These are phyloP conservation scores for Fusarium floridanum DNA, from an alignment of 2,329 filamentous ascomycete genomes.

Conservation along the genomic window DNA sequence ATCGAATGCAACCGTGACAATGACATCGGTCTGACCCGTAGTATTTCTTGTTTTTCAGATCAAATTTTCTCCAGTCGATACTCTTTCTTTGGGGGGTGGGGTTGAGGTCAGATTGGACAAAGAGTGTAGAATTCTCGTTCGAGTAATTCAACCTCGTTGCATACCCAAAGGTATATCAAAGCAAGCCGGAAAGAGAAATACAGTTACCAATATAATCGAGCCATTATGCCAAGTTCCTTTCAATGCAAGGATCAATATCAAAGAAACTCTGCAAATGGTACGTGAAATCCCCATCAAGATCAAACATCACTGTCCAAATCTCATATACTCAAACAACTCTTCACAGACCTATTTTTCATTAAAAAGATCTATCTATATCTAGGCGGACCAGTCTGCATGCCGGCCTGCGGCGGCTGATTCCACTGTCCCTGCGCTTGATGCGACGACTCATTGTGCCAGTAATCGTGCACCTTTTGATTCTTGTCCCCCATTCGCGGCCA, in stretches of 20 bases:
- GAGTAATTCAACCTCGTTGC: too few species aligned
- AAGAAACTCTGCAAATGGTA: too few species aligned
- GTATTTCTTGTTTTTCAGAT: too few species aligned
- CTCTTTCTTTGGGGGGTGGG: too few species aligned
- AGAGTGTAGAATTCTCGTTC: accelerated
- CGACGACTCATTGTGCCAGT: conserved; percentile 28
- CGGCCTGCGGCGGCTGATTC: conserved; percentile 17
- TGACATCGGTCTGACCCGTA: too few species aligned
- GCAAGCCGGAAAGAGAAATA: too few species aligned
- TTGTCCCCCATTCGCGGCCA: conserved; percentile 32
- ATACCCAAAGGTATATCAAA: too few species aligned
- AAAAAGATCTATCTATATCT: conserved; percentile 25
- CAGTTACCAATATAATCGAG: too few species aligned
- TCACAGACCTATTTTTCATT: neutral
- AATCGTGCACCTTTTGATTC: conserved; percentile 33
- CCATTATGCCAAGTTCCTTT: too few species aligned
- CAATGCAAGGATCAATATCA: too few species aligned
- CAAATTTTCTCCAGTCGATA: too few species aligned
- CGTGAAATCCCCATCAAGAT: neutral
- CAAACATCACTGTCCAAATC: neutral
- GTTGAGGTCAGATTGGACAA: neutral
- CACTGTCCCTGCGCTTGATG: conserved; percentile 9
- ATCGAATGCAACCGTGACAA: neutral
- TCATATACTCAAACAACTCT: neutral
- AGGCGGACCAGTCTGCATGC: conserved; percentile 8